Percentiles rank a stretch among this genome's conserved stretches.
phyloP scores from a whole-genome alignment of 164 flowering plant genomes.

The Kingdonia uniflora region DNA sequence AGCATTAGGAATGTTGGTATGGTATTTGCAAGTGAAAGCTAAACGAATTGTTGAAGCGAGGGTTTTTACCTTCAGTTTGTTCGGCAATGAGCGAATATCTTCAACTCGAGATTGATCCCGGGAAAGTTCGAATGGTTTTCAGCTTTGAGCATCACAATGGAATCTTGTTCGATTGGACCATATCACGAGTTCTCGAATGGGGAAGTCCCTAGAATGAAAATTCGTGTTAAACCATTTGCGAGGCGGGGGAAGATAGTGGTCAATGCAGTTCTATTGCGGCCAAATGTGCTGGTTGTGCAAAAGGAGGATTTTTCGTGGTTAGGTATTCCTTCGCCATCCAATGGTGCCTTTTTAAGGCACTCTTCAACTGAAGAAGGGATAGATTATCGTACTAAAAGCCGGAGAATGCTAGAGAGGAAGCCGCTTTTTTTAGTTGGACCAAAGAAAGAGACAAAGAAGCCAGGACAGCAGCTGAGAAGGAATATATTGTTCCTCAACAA shows the following conservation, averaged over 20 bases:
- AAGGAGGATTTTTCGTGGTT: conserved; percentile 87
- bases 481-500: conserved; percentile 48
- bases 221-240: conserved; percentile 70
- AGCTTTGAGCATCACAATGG: conserved; percentile 80
- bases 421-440: conserved; percentile 43
- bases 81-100: conserved; percentile 60
- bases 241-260: conserved; percentile 90
- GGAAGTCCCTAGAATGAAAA: conserved; percentile 63
- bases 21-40: conserved; percentile 73
- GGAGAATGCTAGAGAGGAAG: conserved; percentile 88
- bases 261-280: conserved; percentile 78
- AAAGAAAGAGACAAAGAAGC: conserved; percentile 64
- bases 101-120: conserved; percentile 72
- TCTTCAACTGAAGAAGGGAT: conserved; percentile 87
- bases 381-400: conserved; percentile 73
- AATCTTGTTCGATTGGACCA: conserved; percentile 81
- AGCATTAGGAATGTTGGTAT: conserved; percentile 65
- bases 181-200: conserved; percentile 79
- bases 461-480: conserved; percentile 57
- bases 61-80: conserved; percentile 86
- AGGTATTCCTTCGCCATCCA: conserved; percentile 58
- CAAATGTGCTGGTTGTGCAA: conserved; percentile 64
- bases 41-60: conserved; percentile 56
- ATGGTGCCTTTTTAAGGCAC: conserved; percentile 37
- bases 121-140: conserved; percentile 68